A percentile compares a stretch with the other conserved stretches of the same genome.
phyloP scores from a whole-genome alignment of 2,329 filamentous ascomycete genomes.

The Immersiporthe knoxdaviesiana region DNA sequence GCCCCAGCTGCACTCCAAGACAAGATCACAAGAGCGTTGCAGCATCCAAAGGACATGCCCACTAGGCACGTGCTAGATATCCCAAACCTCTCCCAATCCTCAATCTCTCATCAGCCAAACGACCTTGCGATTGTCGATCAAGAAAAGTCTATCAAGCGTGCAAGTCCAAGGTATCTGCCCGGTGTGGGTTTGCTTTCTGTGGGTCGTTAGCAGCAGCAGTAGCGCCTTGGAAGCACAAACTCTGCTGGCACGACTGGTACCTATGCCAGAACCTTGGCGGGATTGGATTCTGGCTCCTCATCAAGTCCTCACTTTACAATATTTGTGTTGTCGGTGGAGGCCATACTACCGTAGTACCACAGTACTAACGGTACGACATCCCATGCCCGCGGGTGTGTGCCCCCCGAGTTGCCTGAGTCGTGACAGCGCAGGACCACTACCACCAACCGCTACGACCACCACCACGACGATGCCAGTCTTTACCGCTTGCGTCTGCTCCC shows the following conservation, averaged over 20 bases:
- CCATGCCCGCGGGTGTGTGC: neutral
- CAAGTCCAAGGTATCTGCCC: neutral
- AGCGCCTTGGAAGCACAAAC: constrained; percentile 2
- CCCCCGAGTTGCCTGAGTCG: neutral
- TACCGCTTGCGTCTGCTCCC: constrained; percentile 12
- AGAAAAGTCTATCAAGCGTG: neutral
- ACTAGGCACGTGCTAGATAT: neutral
- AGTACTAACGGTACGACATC: neutral
- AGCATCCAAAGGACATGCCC: neutral
- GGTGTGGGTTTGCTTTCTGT: neutral
- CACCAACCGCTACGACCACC: no score
- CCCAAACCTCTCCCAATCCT: neutral
- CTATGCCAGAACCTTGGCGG: neutral
- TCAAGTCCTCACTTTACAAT: neutral
- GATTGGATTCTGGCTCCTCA: neutral
- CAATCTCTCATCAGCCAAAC: neutral
- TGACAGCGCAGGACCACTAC: constrained; percentile 1
- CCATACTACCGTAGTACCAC: neutral
- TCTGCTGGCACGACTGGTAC: neutral
- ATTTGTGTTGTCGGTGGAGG: neutral
- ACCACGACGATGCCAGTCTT: constrained; percentile 3
- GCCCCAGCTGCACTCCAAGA: neutral
- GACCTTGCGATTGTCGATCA: constrained; percentile 8
- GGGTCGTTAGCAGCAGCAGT: neutral
- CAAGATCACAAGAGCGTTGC: neutral